phyloP scores from a whole-genome alignment of 768 basidiomycete species.

The Phlegmacium glaucopus region DNA sequence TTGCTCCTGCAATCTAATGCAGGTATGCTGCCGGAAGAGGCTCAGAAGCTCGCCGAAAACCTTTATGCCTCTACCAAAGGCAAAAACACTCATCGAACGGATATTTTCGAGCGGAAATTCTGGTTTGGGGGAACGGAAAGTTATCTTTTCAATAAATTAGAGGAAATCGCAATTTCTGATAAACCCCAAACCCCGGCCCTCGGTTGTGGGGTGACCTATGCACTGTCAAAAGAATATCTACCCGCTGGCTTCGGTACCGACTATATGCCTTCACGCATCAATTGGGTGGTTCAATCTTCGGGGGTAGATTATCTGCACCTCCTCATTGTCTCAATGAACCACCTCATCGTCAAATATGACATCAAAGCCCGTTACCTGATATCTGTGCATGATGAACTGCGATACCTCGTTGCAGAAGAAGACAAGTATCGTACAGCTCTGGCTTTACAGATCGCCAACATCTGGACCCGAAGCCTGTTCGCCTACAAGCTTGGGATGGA shows the following conservation, averaged over 20 bases:
- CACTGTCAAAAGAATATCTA: constrained; percentile 87
- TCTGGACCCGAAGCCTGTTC: constrained; percentile 93
- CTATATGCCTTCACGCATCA: constrained; percentile 95
- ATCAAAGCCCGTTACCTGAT: constrained; percentile 93
- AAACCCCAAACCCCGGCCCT: constrained; percentile 89
- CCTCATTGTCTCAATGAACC: constrained; percentile 91
- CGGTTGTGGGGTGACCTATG: constrained; percentile 90
- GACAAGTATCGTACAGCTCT: constrained; percentile 90
- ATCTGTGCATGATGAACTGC: constrained; percentile 95
- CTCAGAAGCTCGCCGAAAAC: constrained; percentile 76
- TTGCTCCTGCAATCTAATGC: constrained; percentile 85
- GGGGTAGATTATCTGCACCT: constrained; percentile 98
- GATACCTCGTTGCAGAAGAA: constrained; percentile 86
- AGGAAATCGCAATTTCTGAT: constrained; percentile 87
- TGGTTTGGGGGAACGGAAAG: constrained; percentile 98
- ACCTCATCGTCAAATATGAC: constrained; percentile 74
- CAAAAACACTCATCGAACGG: constrained; percentile 71
- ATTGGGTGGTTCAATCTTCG: constrained; percentile 99
- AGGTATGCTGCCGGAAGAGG: constrained; percentile 71
- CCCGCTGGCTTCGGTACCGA: constrained; percentile 78
- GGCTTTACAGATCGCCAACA: constrained; percentile 90
- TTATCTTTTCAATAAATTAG: constrained; percentile 96
- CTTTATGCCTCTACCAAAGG: constrained; percentile 95
- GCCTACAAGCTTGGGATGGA: constrained; percentile 94
- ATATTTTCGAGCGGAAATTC: constrained; percentile 79